Percentiles rank a stretch among this genome's conserved stretches.
These are phyloP conservation scores for Quercus aquifolioides DNA, from an alignment of 306 rosid species.

Conservation along the genomic window DNA sequence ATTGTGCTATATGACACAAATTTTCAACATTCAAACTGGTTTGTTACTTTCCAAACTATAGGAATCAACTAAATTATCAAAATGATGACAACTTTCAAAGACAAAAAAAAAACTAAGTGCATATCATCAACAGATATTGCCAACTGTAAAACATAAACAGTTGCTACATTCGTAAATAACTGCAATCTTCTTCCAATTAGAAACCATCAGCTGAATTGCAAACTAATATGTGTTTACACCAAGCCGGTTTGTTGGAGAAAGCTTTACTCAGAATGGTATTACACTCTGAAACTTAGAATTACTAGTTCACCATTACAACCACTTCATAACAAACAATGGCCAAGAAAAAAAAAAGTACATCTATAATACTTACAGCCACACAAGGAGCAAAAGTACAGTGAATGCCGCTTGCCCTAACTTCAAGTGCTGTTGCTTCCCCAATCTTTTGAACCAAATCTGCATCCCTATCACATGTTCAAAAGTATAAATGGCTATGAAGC, in stretches of 20 bases:
- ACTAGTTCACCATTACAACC: neutral
- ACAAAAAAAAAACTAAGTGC: neutral
- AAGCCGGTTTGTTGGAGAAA: neutral
- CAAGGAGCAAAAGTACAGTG: constrained; percentile 50
- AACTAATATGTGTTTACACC: neutral
- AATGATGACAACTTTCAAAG: neutral
- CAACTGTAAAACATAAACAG: neutral
- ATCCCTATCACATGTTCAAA: constrained; percentile 29
- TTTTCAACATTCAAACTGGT: neutral
- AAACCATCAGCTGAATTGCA: neutral
- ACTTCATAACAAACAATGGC: neutral
- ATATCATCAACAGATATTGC: neutral
- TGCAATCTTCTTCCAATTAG: neutral
- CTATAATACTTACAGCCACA: constrained; percentile 41
- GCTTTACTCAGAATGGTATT: neutral
- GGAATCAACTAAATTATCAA: neutral
- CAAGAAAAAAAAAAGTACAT: neutral
- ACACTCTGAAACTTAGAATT: too few species aligned
- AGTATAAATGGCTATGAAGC: neutral
- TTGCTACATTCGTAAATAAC: neutral
- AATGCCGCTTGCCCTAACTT: constrained; percentile 49
- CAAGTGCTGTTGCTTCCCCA: constrained; percentile 51
- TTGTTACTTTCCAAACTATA: neutral
- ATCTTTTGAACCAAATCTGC: constrained; percentile 45
- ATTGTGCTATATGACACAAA: neutral